phyloP scores from a whole-genome alignment of 1,139 yeast genomes.

The Entelexis sorbosivorans region DNA sequence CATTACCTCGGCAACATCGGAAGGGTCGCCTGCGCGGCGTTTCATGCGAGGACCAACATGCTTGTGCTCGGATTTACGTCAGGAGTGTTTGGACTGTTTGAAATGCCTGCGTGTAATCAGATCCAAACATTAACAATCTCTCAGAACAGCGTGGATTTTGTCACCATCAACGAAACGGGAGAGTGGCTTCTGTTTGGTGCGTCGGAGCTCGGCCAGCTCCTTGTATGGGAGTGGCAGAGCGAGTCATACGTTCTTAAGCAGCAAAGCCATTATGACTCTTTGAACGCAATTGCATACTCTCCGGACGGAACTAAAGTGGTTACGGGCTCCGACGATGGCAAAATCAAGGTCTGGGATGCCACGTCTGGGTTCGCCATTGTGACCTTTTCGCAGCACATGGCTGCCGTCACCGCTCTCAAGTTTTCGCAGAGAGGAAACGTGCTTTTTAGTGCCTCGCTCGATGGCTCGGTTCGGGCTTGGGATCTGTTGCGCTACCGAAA shows the following conservation, averaged over 20 bases:
- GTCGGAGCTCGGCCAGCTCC: constrained; percentile 74
- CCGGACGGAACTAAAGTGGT: constrained; percentile 92
- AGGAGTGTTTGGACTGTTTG: constrained; percentile 91
- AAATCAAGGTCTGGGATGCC: constrained; percentile 92
- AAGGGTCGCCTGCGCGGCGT: constrained; percentile 68
- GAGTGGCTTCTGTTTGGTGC: constrained; percentile 98
- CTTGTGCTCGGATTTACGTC: constrained; percentile 81
- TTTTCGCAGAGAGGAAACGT: constrained; percentile 86
- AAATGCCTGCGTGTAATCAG: constrained; percentile 61
- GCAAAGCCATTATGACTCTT: constrained; percentile 91
- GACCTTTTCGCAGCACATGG: constrained; percentile 82
- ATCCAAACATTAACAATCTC: constrained; percentile 89
- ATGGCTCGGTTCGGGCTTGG: constrained; percentile 97
- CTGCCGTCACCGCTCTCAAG: constrained; percentile 78
- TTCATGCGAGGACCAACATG: constrained; percentile 60
- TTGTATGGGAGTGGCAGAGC: constrained; percentile 98
- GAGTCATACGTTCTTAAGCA: constrained; percentile 91
- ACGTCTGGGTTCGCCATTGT: constrained; percentile 84
- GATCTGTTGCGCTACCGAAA: constrained; percentile 87
- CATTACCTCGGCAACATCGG: constrained; percentile 62
- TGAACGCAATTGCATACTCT: constrained; percentile 74
- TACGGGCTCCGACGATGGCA: constrained; percentile 95
- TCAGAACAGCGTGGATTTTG: constrained; percentile 76
- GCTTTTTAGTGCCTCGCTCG: constrained; percentile 78
- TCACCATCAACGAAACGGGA: constrained; percentile 68